Percentiles rank a stretch among this genome's conserved stretches.
phyloP scores from a whole-genome alignment of 176 grass and related monocot species.

The Oryza glaberrima region DNA sequence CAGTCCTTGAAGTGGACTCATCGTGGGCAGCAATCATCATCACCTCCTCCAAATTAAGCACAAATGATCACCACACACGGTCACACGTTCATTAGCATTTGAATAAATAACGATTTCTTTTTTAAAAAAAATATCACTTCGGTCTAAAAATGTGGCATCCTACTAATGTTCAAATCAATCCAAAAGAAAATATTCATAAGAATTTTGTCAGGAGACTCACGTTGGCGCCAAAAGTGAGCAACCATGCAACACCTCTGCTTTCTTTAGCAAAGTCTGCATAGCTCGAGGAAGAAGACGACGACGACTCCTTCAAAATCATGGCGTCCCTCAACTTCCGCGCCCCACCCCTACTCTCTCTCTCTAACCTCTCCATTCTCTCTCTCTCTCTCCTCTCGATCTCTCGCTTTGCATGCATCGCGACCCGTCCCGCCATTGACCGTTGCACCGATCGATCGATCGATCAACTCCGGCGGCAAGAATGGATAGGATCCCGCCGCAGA shows the following conservation, averaged over 20 bases:
- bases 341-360: conserved; percentile 28
- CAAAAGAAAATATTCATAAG: background rate
- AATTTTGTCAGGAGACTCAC: background rate
- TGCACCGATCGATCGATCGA: conserved; percentile 1
- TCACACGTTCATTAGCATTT: background rate
- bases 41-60: background rate
- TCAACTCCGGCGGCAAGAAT: conserved; percentile 39
- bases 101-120: background rate
- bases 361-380: conserved; percentile 32
- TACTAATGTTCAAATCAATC: background rate
- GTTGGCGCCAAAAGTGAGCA: background rate
- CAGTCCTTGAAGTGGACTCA: background rate
- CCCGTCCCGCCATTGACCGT: conserved; percentile 36
- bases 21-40: background rate
- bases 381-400: conserved; percentile 21
- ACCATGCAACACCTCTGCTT: conserved; percentile 40
- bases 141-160: background rate
- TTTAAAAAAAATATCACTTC: background rate
- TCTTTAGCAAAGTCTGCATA: conserved; percentile 51
- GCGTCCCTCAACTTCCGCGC: conserved; percentile 44
- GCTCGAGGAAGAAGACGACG: background rate
- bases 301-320: conserved; percentile 53
- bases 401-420: conserved; percentile 28
- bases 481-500: conserved; percentile 71
- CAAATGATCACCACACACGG: background rate